Evolutionary conservation across 768 basidiomycete species (phyloP), one percentile per base, ranked within the genome.

Genomic region (Mycena indigotica): DNA sequence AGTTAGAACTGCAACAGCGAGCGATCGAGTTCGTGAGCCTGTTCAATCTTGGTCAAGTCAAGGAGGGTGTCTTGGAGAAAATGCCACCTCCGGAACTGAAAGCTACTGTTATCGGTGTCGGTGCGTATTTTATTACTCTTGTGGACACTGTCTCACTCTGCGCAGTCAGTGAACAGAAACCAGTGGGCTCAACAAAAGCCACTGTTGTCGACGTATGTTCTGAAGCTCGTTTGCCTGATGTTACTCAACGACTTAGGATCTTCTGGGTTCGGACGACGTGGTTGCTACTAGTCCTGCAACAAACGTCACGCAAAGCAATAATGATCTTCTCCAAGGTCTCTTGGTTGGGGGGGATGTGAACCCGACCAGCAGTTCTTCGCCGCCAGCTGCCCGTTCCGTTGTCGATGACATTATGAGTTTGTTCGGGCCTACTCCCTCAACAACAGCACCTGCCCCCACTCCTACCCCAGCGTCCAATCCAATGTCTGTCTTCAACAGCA

Each of bases 51-150:
- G 88, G 87, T 4, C 86, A 90, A n/a, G 75, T 91, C 21, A 80
- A 84, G 57, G 79, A 81, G 6, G 97, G 96, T 32, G 94, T 99
- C 1, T 72, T 98, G 58, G 97, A 99, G 76, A 84, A 94, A 54
- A 99, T 99, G 97, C 97, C 97, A n/a, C 91, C 93, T 4, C 97
- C 97, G 2, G 97, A 99, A 71, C 75, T 98, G 62, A 97, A 95
- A 75, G 89, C 91, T n/a, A 98, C 96, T 2, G 91, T 98, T 2
- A 90, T 96, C 81, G 97, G 93, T 45, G 82, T 89, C 58, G 91
- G 94, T 95, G 64, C 62, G 84, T 39, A 51, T 4, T 6, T 53
- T 32, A 49, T n/a, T n/a, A n/a, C n/a, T n/a, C n/a, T n/a, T n/a
- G n/a, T n/a, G n/a, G n/a, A n/a, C n/a, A n/a, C n/a, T n/a, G n/a